Evolutionary conservation across 139 green algal species (phyloP), one percentile per base, ranked within the genome.

Genomic region (Mesotaenium endlicherianum): DNA sequence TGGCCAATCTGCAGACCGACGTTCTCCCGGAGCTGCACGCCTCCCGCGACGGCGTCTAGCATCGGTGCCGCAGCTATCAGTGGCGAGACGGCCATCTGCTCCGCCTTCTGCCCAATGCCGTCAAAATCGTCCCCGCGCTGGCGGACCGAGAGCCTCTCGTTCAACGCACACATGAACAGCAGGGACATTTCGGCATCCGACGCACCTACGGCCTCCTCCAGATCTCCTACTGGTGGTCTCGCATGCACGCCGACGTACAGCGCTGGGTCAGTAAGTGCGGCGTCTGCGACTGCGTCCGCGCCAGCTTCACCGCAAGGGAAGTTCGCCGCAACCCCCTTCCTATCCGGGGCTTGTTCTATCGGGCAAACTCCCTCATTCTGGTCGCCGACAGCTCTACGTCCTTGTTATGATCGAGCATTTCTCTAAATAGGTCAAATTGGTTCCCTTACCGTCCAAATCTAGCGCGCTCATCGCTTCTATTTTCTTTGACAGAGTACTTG

Each of bases 331-430:
- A 39, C 1, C 41, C 55, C n/a, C n/a, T n/a, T n/a, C n/a, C n/a
- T n/a, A n/a, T n/a, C n/a, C n/a, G n/a, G n/a, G n/a, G 6, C 30
- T 89, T 16, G 84, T 87, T n/a, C 14, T 87, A 14, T 70, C 44
- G 6, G 82, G 78, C 0, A 50, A 59, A 26, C 71, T 91, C 1
- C 6, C 47, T 0, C 17, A 26, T 14, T 75, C 68, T 2, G 31
- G 5, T 14, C n/a, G 41, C 2, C 53, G 75, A 47, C 50, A 89
- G 69, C 64, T 30, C 16, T 89, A 89, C 59, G 47, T 85, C 3
- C 77, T 89, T 70, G 67, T 91, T 0, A 44, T 50, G 0, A 80
- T 90, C 3, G 82, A 91, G 43, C 53, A 86, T 40, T 80, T 88
- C 42, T 70, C 6, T 26, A 89, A 90, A 43, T 55, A 55, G 17